A percentile compares a stretch with the other conserved stretches of the same genome.
phyloP scores from a whole-genome alignment of 176 grass and related monocot genomes.

The Melocanna baccifera region DNA sequence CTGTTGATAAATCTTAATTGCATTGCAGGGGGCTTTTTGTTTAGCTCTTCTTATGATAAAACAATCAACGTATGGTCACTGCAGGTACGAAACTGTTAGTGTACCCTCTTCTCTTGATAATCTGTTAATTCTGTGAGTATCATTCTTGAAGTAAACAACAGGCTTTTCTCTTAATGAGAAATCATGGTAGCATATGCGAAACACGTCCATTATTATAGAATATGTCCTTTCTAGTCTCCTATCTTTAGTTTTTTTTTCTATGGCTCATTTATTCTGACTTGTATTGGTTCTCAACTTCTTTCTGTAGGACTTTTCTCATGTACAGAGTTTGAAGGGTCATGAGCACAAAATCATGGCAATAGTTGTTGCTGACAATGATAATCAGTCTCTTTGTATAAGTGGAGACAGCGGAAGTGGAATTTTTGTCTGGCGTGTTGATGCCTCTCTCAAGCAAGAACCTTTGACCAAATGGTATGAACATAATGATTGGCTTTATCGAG shows the following conservation, averaged over 20 bases:
- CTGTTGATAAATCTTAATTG: neutral
- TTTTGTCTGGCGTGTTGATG: constrained; percentile 64
- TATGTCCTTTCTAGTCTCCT: neutral
- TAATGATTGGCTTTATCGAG: constrained; percentile 85
- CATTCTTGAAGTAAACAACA: constrained; percentile 24
- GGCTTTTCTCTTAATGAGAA: constrained; percentile 22
- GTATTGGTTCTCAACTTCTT: constrained; percentile 21
- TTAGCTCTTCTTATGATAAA: constrained; percentile 98
- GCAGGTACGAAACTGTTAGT: constrained; percentile 52
- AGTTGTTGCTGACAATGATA: constrained; percentile 43
- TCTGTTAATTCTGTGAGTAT: neutral
- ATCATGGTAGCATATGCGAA: neutral
- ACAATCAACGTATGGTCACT: constrained; percentile 93
- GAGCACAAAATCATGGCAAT: constrained; percentile 81
- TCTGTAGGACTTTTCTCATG: constrained; percentile 81
- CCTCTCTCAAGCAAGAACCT: constrained; percentile 39
- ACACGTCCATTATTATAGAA: neutral
- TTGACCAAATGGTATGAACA: constrained; percentile 89
- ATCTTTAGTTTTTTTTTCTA: neutral
- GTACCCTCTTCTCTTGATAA: constrained; percentile 12
- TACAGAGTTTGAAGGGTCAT: constrained; percentile 73
- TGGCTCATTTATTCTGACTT: constrained; percentile 22
- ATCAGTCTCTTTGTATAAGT: constrained; percentile 65
- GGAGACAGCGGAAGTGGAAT: constrained; percentile 86
- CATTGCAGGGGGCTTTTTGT: constrained; percentile 71